Percentiles rank a stretch among this genome's conserved stretches.
These are phyloP conservation scores for Diaporthe sp. DNA, from an alignment of 2,329 filamentous ascomycete species.

Conservation along the genomic window DNA sequence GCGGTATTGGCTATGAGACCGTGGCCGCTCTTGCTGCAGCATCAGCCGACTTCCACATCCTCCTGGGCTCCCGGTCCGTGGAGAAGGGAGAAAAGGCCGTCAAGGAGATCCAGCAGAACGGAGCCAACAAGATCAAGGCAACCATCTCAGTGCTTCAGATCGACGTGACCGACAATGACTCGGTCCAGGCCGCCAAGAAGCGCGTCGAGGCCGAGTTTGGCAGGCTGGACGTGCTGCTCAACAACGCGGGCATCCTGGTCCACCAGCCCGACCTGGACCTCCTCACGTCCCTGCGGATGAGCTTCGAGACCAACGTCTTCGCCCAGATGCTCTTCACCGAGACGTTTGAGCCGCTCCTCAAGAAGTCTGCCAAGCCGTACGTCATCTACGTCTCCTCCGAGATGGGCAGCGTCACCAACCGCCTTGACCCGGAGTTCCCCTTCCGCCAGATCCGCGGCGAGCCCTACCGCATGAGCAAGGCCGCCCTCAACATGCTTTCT, in stretches of 20 bases:
- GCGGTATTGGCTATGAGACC: slow-evolving; percentile 58
- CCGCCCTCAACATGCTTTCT: slow-evolving; percentile 50
- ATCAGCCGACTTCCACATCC: slow-evolving; percentile 24
- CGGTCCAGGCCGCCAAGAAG: slow-evolving; percentile 63
- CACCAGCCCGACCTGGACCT: slow-evolving; percentile 46
- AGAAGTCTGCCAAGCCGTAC: slow-evolving; percentile 41
- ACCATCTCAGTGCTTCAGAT: slow-evolving; percentile 51
- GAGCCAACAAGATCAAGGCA: neutral
- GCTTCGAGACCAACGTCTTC: slow-evolving; percentile 55
- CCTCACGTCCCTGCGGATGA: slow-evolving; percentile 52
- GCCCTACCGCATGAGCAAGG: slow-evolving; percentile 49
- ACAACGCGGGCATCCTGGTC: slow-evolving; percentile 60
- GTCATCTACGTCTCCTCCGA: slow-evolving; percentile 48
- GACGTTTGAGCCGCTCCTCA: slow-evolving; percentile 45
- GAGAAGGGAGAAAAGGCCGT: slow-evolving; percentile 21
- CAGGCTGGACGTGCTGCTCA: slow-evolving; percentile 67
- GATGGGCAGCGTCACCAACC: slow-evolving; percentile 44
- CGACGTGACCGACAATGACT: slow-evolving; percentile 69
- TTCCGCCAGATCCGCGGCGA: slow-evolving; percentile 37
- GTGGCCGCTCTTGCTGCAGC: slow-evolving; percentile 29
- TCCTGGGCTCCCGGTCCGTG: slow-evolving; percentile 17
- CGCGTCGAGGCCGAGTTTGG: slow-evolving; percentile 60
- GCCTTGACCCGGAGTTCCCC: slow-evolving; percentile 38
- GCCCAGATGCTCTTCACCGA: slow-evolving; percentile 53
- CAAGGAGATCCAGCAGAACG: neutral